A percentile compares a stretch with the other conserved stretches of the same genome.
phyloP scores from a whole-genome alignment of 2,329 filamentous ascomycete species.

The Chalaropsis thielavioides region DNA sequence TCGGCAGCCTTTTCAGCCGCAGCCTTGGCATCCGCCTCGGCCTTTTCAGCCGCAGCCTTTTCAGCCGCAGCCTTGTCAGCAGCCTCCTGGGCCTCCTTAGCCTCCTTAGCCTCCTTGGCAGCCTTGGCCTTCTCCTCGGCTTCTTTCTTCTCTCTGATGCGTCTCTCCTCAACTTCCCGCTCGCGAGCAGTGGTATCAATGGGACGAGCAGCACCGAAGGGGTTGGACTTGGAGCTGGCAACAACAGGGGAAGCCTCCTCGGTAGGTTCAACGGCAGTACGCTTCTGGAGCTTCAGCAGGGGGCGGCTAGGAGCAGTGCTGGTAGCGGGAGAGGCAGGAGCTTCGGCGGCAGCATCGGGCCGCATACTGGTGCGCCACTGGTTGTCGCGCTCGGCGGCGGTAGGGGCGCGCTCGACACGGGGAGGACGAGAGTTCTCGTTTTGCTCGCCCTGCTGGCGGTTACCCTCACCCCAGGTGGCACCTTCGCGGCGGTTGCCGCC shows the following conservation, averaged over 20 bases:
- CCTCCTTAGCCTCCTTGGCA: conserved; percentile 62
- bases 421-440: conserved; percentile 70
- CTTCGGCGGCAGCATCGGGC: conserved; percentile 63
- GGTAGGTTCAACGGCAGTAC: conserved; percentile 65
- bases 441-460: conserved; percentile 38
- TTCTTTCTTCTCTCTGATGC: conserved; percentile 55
- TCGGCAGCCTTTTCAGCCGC: conserved; percentile 24
- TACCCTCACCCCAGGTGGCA: conserved; percentile 60
- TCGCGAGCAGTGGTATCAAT: conserved; percentile 88
- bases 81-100: conserved; percentile 37
- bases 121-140: conserved; percentile 83
- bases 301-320: conserved; percentile 48
- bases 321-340: conserved; percentile 41
- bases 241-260: conserved; percentile 36
- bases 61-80: conserved; percentile 26
- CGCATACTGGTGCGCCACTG: conserved; percentile 88
- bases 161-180: conserved; percentile 80
- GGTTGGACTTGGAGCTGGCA: conserved; percentile 67
- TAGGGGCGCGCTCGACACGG: conserved; percentile 61
- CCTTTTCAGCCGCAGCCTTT: conserved; percentile 24
- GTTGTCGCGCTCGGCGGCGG: conserved; percentile 81
- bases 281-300: conserved; percentile 75
- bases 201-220: conserved; percentile 83
- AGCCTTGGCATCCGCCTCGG: conserved; percentile 26
- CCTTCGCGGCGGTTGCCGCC: conserved; percentile 54